phyloP scores from a whole-genome alignment of 2,329 filamentous ascomycete genomes.

The Trichoderma brevicompactum region DNA sequence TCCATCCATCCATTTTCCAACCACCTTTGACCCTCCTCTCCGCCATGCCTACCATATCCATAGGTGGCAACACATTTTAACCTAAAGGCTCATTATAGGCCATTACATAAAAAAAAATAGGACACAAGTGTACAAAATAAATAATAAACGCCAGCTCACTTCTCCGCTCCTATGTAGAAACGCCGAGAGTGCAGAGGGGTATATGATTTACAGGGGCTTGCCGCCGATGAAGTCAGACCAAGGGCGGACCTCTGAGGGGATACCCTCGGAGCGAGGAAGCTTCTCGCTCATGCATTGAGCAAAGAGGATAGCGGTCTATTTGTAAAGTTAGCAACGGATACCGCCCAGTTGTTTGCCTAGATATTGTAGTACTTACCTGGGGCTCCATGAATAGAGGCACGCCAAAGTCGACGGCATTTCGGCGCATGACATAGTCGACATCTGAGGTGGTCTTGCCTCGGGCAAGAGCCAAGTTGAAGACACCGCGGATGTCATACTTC shows the following conservation, averaged over 20 bases:
- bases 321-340: neutral
- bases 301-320: slow-evolving; percentile 90
- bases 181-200: slow-evolving; percentile 22
- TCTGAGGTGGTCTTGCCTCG: slow-evolving; percentile 84
- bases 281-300: slow-evolving; percentile 97
- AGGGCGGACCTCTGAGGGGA: slow-evolving; percentile 85
- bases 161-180: slow-evolving; percentile 22
- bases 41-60: neutral
- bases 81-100: slow-evolving; percentile 11
- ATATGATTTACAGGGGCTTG: slow-evolving; percentile 68
- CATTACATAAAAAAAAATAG: slow-evolving; percentile 14
- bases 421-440: slow-evolving; percentile 97
- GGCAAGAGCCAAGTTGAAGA: slow-evolving; percentile 89
- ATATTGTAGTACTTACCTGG: slow-evolving; percentile 65
- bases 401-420: slow-evolving; percentile 97
- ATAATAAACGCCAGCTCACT: slow-evolving; percentile 24
- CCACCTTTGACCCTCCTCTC: neutral
- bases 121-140: slow-evolving; percentile 10
- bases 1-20: slow-evolving; percentile 1
- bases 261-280: slow-evolving; percentile 83
- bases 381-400: slow-evolving; percentile 98
- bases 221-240: slow-evolving; percentile 96
- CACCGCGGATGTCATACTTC: slow-evolving; percentile 94
- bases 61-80: neutral
- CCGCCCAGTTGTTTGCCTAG: no score